A percentile compares a stretch with the other conserved stretches of the same genome.
Conservation (phyloP, 2,329 filamentous ascomycete genomes). For the Claviceps fusiformis region DNA sequence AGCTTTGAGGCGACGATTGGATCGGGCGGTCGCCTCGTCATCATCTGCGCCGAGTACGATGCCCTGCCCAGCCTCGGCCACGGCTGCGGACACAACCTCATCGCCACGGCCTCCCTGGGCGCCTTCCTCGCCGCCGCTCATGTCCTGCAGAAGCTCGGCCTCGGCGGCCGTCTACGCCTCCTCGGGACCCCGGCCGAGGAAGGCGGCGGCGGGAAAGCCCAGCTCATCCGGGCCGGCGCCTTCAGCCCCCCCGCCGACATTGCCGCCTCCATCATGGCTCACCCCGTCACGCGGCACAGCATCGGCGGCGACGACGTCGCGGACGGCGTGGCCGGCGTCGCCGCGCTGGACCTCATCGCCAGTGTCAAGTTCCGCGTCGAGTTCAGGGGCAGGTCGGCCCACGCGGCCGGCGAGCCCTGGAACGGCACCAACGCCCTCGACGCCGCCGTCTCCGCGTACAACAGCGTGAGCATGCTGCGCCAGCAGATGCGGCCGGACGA, state of each 20-base stretch:
- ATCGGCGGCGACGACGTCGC: too few species aligned
- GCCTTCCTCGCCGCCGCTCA: constrained; percentile 23
- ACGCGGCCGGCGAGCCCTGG: constrained; percentile 24
- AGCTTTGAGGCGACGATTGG: constrained; percentile 18
- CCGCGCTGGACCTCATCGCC: constrained; percentile 2
- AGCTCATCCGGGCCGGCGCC: constrained; percentile 12
- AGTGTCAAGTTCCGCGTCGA: constrained; percentile 11
- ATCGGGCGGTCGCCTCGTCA: constrained; percentile 17
- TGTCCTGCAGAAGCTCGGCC: constrained; percentile 16
- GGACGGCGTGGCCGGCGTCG: not conserved
- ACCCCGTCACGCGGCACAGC: constrained; percentile 8
- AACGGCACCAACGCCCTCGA: constrained; percentile 25
- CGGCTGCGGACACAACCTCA: constrained; percentile 32
- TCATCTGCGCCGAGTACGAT: constrained; percentile 29
- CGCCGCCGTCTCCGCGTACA: constrained; percentile 22
- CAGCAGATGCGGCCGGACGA: constrained; percentile 25
- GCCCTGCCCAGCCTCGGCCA: constrained; percentile 31
- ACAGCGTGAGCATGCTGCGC: constrained; percentile 21
- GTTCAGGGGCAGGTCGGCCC: constrained; percentile 21
- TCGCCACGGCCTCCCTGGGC: constrained; percentile 25
- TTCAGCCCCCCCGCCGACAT: constrained; percentile 9
- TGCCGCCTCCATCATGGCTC: constrained; percentile 16
- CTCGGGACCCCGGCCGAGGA: constrained; percentile 30
- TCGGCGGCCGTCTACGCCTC: constrained; percentile 21
- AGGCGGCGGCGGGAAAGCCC: constrained; percentile 25